Evolutionary conservation across 495 filamentous ascomycete species (phyloP).

Genomic region (Pyrenula aspistea): DNA sequence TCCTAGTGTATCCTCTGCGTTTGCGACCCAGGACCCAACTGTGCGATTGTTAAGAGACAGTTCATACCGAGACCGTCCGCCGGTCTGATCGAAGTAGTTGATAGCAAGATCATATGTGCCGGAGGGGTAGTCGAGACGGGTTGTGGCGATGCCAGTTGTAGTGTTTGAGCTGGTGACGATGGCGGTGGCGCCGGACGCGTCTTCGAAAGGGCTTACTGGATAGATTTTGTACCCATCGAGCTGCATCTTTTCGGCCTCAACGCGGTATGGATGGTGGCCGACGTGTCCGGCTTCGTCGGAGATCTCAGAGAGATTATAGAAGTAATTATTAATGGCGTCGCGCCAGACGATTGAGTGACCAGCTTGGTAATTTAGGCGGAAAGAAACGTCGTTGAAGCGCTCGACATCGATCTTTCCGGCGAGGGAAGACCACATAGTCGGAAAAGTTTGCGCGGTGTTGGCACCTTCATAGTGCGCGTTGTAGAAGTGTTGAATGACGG

Average conservation of each 20-base stretch:
- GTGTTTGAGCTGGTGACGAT: constrained; percentile 36
- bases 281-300: constrained; percentile 41
- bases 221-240: constrained; percentile 40
- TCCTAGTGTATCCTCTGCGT: constrained; percentile 42
- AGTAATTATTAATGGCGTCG: constrained; percentile 51
- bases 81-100: constrained; percentile 52
- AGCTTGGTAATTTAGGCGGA: constrained; percentile 49
- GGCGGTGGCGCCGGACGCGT: constrained; percentile 34
- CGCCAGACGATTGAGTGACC: constrained; percentile 62
- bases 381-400: constrained; percentile 45
- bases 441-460: constrained; percentile 45
- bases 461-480: constrained; percentile 56
- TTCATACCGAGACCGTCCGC: constrained; percentile 40
- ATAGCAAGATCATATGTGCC: constrained; percentile 52
- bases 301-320: constrained; percentile 45
- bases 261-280: constrained; percentile 43
- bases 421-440: constrained; percentile 38
- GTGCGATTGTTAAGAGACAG: constrained; percentile 36
- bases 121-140: constrained; percentile 28
- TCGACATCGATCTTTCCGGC: constrained; percentile 45
- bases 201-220: constrained; percentile 39
- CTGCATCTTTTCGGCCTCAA: constrained; percentile 53
- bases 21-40: constrained; percentile 45
- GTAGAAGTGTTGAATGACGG: constrained; percentile 69
- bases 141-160: constrained; percentile 34